A percentile compares a stretch with the other conserved stretches of the same genome.
These are phyloP conservation scores for Lachancea meyersii DNA, from an alignment of 805 yeast species.

Conservation along the genomic window DNA sequence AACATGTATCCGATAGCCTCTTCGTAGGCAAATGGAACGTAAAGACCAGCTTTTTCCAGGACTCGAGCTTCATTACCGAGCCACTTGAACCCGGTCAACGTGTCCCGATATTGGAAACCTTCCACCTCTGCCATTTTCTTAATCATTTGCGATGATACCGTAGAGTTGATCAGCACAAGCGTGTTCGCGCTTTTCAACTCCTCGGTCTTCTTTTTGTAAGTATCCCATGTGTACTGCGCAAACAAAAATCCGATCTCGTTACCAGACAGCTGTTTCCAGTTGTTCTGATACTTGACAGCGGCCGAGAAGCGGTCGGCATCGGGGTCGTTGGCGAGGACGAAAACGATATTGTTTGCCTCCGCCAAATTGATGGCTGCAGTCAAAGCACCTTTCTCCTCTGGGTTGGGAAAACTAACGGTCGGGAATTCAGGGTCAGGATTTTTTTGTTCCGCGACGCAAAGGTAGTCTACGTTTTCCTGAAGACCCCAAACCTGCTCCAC, in stretches of 20 bases:
- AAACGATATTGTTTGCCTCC: constrained; percentile 37
- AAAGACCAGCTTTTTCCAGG: constrained; percentile 53
- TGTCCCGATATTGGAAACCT: constrained; percentile 65
- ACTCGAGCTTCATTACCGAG: constrained; percentile 84
- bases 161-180: constrained; percentile 61
- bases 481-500: constrained; percentile 28
- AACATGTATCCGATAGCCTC: constrained; percentile 97
- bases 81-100: constrained; percentile 97
- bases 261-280: constrained; percentile 81
- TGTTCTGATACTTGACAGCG: constrained; percentile 48
- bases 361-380: constrained; percentile 64
- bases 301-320: constrained; percentile 93
- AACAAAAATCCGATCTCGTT: constrained; percentile 85
- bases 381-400: constrained; percentile 91
- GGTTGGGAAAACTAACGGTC: constrained; percentile 87
- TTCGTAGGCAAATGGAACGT: constrained; percentile 86
- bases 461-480: constrained; percentile 33
- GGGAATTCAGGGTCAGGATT: constrained; percentile 80
- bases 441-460: constrained; percentile 56
- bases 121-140: constrained; percentile 55
- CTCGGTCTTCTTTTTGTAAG: constrained; percentile 17
- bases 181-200: constrained; percentile 37
- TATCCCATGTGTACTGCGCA: constrained; percentile 54
- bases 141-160: constrained; percentile 86
- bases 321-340: constrained; percentile 89